Evolutionary conservation across 2,329 filamentous ascomycete species (phyloP), one percentile per base, ranked within the genome.

Genomic region (Colletotrichum musae): DNA sequence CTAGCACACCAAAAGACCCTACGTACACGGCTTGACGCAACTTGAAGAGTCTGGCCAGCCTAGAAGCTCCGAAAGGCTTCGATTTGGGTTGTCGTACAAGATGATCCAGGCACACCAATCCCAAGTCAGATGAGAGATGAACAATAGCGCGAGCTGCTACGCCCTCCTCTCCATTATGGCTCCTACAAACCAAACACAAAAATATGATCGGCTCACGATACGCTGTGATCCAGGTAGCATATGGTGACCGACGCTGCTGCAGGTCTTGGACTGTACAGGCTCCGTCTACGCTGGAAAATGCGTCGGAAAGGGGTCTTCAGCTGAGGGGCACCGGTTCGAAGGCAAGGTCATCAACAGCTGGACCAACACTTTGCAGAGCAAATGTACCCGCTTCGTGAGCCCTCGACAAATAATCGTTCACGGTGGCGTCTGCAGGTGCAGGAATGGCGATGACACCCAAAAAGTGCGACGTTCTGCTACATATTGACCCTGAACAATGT

Each of bases 21-120:
- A 58, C 24, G 47, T 47, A 61, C 47, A 28, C 47, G 58, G 52
- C 21, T 59, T 45, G 28, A 48, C 32, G 21, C 45, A 50, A 24
- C 45, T 16, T 26, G 10, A n/a, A 21, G 12, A 12, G n/a, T 28
- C 21, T 41, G 39, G 21, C 26, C 45, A 58, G 28, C 51, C 45
- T 21, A 16, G 13, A 43, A 15, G 13, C 7, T 13, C 18, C 10
- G 28, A 2, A 18, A n/a, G 18, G 53, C 61, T 53, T 48, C 60
- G 26, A 16, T 45, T 24, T n/a, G 26, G 60, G 4, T 43, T 15
- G 32, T 69, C 26, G 36, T 47, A 66, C 61, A 45, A 59, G 48
- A 54, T 56, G 43, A 41, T 48, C 32, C 61, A 66, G 65, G 61
- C 47, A 64, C 66, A 69, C 61, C 54, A 69, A 56, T 65, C 61